Evolutionary conservation across 139 green algal species (phyloP).

Genomic region (Coelastrella sp.): DNA sequence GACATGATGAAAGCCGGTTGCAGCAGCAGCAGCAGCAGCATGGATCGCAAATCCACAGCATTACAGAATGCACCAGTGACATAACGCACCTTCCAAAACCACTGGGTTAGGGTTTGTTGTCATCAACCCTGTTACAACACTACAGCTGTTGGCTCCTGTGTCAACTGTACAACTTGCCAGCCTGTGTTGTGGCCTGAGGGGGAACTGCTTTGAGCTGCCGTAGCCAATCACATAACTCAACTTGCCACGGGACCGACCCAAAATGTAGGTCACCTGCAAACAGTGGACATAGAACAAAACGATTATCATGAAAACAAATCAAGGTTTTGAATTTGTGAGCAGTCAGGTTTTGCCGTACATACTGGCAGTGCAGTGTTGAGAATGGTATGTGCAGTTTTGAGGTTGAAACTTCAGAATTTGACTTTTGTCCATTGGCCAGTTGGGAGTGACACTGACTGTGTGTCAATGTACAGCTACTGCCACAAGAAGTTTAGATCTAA

Average conservation of each 20-base stretch:
- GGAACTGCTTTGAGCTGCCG: not conserved
- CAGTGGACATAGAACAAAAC: too few relatives aligned
- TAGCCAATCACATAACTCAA: conserved; percentile 3
- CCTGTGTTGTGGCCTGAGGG: not conserved
- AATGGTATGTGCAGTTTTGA: not conserved
- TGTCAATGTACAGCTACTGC: too few relatives aligned
- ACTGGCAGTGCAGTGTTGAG: not conserved
- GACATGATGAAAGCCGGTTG: not conserved
- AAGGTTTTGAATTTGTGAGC: too few relatives aligned
- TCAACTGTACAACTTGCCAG: not conserved
- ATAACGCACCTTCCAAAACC: not conserved
- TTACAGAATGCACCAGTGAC: not conserved
- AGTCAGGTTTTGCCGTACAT: too few relatives aligned
- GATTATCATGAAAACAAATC: too few relatives aligned
- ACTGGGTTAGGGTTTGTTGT: not conserved
- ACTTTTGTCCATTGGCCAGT: too few relatives aligned
- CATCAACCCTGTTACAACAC: not conserved
- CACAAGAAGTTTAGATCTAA: too few relatives aligned
- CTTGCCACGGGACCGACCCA: not conserved
- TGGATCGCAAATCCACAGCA: not conserved
- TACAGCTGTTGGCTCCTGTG: not conserved
- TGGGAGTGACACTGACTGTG: too few relatives aligned
- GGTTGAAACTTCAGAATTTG: not conserved
- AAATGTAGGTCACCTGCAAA: not conserved
- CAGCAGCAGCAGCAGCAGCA: not conserved